Evolutionary conservation across 2,329 filamentous ascomycete species (phyloP), one percentile per base, ranked within the genome.

Genomic region (Exophiala viscosa): DNA sequence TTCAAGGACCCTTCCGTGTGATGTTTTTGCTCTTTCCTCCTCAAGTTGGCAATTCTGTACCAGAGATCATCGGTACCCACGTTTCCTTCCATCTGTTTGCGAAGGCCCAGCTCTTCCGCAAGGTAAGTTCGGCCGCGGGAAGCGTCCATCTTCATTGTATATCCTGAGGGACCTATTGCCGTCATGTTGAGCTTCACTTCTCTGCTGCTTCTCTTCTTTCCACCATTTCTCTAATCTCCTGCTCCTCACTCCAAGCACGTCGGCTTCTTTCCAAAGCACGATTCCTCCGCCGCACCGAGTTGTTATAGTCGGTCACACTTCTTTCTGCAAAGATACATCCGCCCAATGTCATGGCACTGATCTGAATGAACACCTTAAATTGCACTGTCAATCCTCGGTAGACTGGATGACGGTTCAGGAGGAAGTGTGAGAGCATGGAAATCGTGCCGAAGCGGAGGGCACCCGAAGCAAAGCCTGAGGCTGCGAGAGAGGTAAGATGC

Each of bases 281-380:
- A 59, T 73, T 72, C 39, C 69, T 50, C 58, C 65, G 65, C 50
- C 74, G 63, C 51, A 74, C 58, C 9, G 66, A 54, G n/a, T 75
- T 68, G 54, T 76, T 70, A 60, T 74, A 77, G 44, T 74, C 72
- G 17, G 66, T 68, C 35, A 76, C 70, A 38, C 73, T 63, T 54
- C 66, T 67, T 64, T 77, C 75, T 2, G 75, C 75, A 67, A 73
- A 76, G 42, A 77, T 70, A 57, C 70, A 74, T 1, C 74, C 75
- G 7, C 75, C 75, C 43, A 76, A 62, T 4, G 70, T 76, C 73
- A 76, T 75, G 32, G 64, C 67, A 3, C 69, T 69, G 28, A 77
- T 69, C 54, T 77, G 74, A 33, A 77, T 59, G 57, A 75, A 76
- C 23, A 75, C 69, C 56, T 77, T 77, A 64, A 76, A 77, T 55